Base-by-base conservation (phyloP, 192 early-diverging fungal genomes). In the Obelidium mucronatum region DNA sequence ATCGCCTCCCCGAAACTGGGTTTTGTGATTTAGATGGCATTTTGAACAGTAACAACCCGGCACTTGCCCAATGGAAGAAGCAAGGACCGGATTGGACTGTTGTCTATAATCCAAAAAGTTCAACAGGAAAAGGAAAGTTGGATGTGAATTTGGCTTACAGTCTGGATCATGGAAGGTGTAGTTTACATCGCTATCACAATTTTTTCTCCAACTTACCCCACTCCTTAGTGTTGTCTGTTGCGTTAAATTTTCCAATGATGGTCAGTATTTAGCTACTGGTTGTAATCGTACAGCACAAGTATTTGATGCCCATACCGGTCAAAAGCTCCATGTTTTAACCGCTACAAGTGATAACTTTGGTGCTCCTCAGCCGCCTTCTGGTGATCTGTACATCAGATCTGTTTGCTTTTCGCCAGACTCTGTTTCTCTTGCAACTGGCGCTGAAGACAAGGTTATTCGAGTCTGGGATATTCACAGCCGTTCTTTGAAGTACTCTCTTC, bases 401-500 rank as follows among this genome's bases (percentile, higher is more conserved):
- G 96, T 99, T 44, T 94, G 93, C 84, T 99, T 99, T 78, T 94
- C 93, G 74, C 96, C 97, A 17, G 95, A 97, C 74, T 92, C 91
- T 56, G 90, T 92, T 68, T 92, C 84, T 66, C 85, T 99, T 31
- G 97, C 96, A 22, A 97, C 97, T 4, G 97, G 97, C 42, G 95
- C 96, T 3, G 97, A 99, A 79, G 97, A 99, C 78, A 95, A 91
- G 77, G 90, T 95, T 70, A 94, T 99, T 70, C 90, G 97, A 42
- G 89, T 95, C 75, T 89, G 88, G 86, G 81, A 89, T 67, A 84
- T 90, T 33, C 24, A 51, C 55, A 78, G 1, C 59, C 75, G 56
- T 28, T 55, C 33, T 54, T 84, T 60, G 67, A 17, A 53, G 40
- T 75, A 78, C 78, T 85, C 86, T 8, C 87, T 97, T 51, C 78